Evolutionary conservation across 139 green algal species (phyloP).

Genomic region (Picochlorum sp.): DNA sequence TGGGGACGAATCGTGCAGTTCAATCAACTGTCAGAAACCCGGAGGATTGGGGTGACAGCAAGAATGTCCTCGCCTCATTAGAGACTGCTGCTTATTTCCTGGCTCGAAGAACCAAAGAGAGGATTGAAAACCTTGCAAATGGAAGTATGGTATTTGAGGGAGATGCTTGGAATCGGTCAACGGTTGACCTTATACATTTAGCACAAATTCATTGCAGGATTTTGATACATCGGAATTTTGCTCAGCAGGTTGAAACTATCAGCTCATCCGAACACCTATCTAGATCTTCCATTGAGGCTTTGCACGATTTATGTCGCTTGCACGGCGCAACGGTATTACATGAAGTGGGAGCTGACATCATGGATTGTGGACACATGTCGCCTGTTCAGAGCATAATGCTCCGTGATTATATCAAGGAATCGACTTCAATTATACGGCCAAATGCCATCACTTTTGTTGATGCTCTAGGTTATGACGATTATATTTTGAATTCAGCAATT

Average conservation of each 20-base stretch:
- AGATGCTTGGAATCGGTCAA: conserved; percentile 58
- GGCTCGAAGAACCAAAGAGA: conserved; percentile 12
- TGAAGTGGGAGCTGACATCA: conserved; percentile 37
- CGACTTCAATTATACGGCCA: conserved; percentile 54
- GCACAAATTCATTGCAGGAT: conserved; percentile 42
- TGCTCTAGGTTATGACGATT: conserved; percentile 70
- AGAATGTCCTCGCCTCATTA: conserved; percentile 13
- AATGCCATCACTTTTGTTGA: conserved; percentile 80
- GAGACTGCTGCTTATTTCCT: conserved; percentile 7
- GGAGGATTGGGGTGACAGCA: conserved; percentile 19
- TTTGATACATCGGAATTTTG: conserved; percentile 48
- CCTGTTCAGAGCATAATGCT: conserved; percentile 36
- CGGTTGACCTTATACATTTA: conserved; percentile 51
- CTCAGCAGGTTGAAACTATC: conserved; percentile 15
- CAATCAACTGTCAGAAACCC: conserved; percentile 14
- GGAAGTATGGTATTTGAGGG: conserved; percentile 59
- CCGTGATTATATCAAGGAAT: conserved; percentile 32
- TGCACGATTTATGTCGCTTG: conserved; percentile 50
- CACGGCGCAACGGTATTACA: conserved; percentile 44
- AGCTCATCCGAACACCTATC: conserved; percentile 3
- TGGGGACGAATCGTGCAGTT: conserved; percentile 5
- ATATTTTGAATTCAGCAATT: conserved; percentile 66
- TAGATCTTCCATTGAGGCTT: conserved; percentile 13
- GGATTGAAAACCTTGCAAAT: conserved; percentile 14
- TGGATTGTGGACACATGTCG: conserved; percentile 56